Evolutionary conservation across 1,284 basidiomycete genomes (phyloP).

Genomic region (Polyporus tsugae): DNA sequence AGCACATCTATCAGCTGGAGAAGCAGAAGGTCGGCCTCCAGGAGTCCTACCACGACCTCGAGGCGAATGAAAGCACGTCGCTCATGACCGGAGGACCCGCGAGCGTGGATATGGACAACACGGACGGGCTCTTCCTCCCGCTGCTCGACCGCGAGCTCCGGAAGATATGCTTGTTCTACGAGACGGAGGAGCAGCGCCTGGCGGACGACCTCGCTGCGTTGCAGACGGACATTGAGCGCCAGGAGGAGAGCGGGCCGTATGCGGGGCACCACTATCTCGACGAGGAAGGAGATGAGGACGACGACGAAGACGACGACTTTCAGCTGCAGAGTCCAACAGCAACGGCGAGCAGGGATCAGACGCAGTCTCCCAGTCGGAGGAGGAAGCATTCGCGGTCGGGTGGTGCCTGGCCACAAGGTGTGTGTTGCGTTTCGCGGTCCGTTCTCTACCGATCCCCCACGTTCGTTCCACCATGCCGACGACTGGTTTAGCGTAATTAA

Average conservation of each 20-base stretch:
- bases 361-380: conserved; percentile 40
- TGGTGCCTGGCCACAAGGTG: conserved; percentile 36
- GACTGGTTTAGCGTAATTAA: neutral
- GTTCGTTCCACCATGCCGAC: neutral
- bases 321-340: conserved; percentile 33
- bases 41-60: conserved; percentile 63
- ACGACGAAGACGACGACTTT: conserved; percentile 68
- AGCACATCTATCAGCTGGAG: conserved; percentile 86
- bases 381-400: conserved; percentile 48
- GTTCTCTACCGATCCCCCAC: no score
- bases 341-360: conserved; percentile 34
- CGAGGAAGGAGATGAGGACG: conserved; percentile 69
- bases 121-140: conserved; percentile 72
- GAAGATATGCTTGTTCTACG: conserved; percentile 89
- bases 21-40: conserved; percentile 63
- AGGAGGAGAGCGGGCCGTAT: conserved; percentile 74
- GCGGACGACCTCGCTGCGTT: conserved; percentile 68
- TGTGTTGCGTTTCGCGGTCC: conserved; percentile 15
- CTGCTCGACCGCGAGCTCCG: conserved; percentile 85
- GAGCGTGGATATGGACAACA: conserved; percentile 43
- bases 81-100: conserved; percentile 50
- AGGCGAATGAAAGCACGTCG: conserved; percentile 66
- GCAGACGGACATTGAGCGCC: conserved; percentile 69
- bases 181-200: conserved; percentile 78
- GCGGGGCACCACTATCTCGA: conserved; percentile 52